Base-by-base conservation (phyloP, 495 filamentous ascomycete species). In the Echria macrotheca region DNA sequence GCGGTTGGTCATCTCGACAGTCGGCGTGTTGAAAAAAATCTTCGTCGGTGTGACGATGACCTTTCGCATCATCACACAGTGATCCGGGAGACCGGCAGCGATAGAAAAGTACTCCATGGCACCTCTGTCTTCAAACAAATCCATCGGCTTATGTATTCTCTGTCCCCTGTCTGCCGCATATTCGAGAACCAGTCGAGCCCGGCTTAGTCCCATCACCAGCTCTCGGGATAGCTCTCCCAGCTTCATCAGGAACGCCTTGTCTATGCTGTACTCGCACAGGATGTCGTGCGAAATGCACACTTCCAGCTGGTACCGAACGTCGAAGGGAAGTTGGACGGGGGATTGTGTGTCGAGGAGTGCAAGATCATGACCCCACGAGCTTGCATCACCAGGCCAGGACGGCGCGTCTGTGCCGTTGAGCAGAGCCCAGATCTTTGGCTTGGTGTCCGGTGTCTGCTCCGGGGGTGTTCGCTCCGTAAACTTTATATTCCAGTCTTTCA, bases 231-330 rank as follows among this genome's bases (percentile, higher is more conserved):
- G 68, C 0, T 72, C 58, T 8, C 69, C 58, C 4, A 98, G 69
- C 33, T 63, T 77, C 15, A 71, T 52, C 14, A 91, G 65, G 52
- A 95, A 96, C 7, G 78, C 69, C 4, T 66, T 59, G 5, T 68
- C 75, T 44, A 96, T 75, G 42, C 81, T 86, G 60, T 84, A 78
- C 64, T 95, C 90, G 43, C 83, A 84, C n/a, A 98, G 67, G n/a
- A 77, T 69, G 0, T 82, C 81, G 17, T 86, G 76, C 0, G 90
- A 95, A 7, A 97, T 74, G 60, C 91, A 96, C 0, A 88, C 91
- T 64, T 97, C 91, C 0, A 98, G 77, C 64, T 95, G 91, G 58
- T 97, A 97, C 7, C 87, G 80, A 2, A 91, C 79, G 1, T 80
- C 61, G 39, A 90, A 96, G 0, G 81, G 70, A 3, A 98, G 71